Percentiles rank a stretch among this genome's conserved stretches.
These are phyloP conservation scores for Pisolithus orientalis DNA, from an alignment of 768 basidiomycete genomes.

Conservation along the genomic window DNA sequence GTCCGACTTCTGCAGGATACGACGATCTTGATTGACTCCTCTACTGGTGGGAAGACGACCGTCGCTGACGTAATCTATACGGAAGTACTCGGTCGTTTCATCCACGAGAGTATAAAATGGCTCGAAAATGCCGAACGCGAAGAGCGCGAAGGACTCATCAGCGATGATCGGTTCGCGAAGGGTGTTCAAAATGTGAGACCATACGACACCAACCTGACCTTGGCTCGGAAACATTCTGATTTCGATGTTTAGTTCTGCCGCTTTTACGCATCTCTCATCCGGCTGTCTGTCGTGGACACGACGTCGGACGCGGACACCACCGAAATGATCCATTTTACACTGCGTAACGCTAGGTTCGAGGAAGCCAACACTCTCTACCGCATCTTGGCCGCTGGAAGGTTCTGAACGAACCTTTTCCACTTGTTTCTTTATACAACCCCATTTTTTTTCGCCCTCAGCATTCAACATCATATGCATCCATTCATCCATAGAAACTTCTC, in stretches of 20 bases:
- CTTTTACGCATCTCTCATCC: slow-evolving; percentile 68
- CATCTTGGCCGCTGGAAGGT: slow-evolving; percentile 42
- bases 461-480: background rate
- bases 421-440: background rate
- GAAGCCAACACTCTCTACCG: slow-evolving; percentile 74
- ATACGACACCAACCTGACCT: background rate
- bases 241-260: slow-evolving; percentile 49
- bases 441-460: background rate
- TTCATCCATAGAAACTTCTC: background rate
- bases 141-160: slow-evolving; percentile 59
- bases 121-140: slow-evolving; percentile 66
- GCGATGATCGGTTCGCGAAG: slow-evolving; percentile 68
- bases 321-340: slow-evolving; percentile 73
- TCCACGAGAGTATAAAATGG: slow-evolving; percentile 65
- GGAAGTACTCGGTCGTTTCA: slow-evolving; percentile 65
- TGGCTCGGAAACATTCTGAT: background rate
- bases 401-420: slow-evolving; percentile 6
- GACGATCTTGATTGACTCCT: slow-evolving; percentile 36
- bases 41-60: slow-evolving; percentile 45
- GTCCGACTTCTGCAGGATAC: slow-evolving; percentile 63
- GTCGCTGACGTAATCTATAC: slow-evolving; percentile 58
- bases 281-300: slow-evolving; percentile 57
- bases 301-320: slow-evolving; percentile 60
- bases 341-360: slow-evolving; percentile 66
- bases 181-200: slow-evolving; percentile 63